Percentiles rank a stretch among this genome's conserved stretches.
These are phyloP conservation scores for Podaxis pistillaris DNA, from an alignment of 768 basidiomycete species.

Conservation along the genomic window DNA sequence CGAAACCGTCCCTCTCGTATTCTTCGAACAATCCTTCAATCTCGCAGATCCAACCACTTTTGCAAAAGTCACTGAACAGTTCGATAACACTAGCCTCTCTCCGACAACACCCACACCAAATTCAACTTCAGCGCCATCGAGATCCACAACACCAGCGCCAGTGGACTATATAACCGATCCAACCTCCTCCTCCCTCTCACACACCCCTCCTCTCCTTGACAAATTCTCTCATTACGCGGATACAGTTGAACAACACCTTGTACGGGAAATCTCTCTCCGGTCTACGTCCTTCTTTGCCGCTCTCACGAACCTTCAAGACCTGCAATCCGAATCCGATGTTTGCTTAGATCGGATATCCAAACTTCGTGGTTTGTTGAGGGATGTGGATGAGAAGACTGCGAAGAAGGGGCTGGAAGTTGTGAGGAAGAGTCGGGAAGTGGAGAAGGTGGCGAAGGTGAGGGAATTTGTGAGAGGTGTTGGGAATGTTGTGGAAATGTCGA, in stretches of 20 bases:
- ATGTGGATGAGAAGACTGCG: constrained; percentile 76
- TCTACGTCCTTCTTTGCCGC: constrained; percentile 96
- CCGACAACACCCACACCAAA: constrained; percentile 20
- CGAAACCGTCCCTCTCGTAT: constrained; percentile 74
- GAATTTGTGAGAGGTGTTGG: constrained; percentile 63
- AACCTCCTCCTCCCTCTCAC: constrained; percentile 47
- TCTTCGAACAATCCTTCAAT: constrained; percentile 78
- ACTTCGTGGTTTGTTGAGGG: constrained; percentile 67
- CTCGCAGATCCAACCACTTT: constrained; percentile 80
- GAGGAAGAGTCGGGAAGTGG: constrained; percentile 56
- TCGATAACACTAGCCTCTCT: constrained; percentile 16
- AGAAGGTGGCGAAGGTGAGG: constrained; percentile 56
- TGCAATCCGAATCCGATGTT: constrained; percentile 84
- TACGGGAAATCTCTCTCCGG: constrained; percentile 87
- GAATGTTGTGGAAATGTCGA: constrained; percentile 75
- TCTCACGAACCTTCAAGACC: constrained; percentile 87
- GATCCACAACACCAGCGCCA: constrained; percentile 20
- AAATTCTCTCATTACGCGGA: constrained; percentile 91
- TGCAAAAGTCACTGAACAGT: constrained; percentile 68
- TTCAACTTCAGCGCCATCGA: constrained; percentile 15
- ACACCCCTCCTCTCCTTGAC: constrained; percentile 78
- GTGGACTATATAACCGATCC: constrained; percentile 44
- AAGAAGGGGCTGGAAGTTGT: constrained; percentile 79
- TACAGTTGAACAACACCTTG: constrained; percentile 90
- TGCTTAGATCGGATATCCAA: constrained; percentile 76